Conservation (phyloP, 78 protist species). For the Neovahlkampfia damariscottae region DNA sequence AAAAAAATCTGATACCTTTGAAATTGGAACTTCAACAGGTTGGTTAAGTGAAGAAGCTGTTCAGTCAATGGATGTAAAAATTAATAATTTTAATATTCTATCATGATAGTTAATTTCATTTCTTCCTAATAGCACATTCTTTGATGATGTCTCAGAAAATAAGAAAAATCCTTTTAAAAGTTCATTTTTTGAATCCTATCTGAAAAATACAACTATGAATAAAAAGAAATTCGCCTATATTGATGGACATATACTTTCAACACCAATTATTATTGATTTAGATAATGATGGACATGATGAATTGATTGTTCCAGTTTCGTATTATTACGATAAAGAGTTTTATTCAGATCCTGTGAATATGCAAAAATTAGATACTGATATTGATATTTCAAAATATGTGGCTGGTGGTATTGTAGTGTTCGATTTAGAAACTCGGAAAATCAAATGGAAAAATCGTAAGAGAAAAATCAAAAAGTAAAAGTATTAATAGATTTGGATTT, state of each 20-base stretch:
- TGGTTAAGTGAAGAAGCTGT: slow-evolving; percentile 24
- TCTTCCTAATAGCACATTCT: neutral
- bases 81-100: neutral
- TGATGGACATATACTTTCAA: slow-evolving; percentile 63
- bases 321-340: slow-evolving; percentile 39
- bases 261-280: slow-evolving; percentile 70
- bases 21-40: slow-evolving; percentile 3
- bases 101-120: slow-evolving; percentile 4
- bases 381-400: slow-evolving; percentile 47
- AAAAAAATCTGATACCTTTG: neutral
- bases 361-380: slow-evolving; percentile 3
- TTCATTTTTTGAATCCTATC: neutral
- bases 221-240: slow-evolving; percentile 25
- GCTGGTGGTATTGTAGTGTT: slow-evolving; percentile 64
- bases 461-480: neutral
- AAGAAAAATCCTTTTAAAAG: neutral
- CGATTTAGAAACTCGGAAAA: slow-evolving; percentile 13
- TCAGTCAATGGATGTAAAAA: slow-evolving; percentile 14
- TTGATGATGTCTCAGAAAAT: neutral
- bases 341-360: neutral
- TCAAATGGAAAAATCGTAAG: slow-evolving; percentile 16
- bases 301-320: slow-evolving; percentile 58
- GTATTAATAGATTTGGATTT: neutral
- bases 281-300: slow-evolving; percentile 61
- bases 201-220: slow-evolving; percentile 15